Evolutionary conservation across 768 basidiomycete species (phyloP).

Genomic region (Clathrus columnatus): DNA sequence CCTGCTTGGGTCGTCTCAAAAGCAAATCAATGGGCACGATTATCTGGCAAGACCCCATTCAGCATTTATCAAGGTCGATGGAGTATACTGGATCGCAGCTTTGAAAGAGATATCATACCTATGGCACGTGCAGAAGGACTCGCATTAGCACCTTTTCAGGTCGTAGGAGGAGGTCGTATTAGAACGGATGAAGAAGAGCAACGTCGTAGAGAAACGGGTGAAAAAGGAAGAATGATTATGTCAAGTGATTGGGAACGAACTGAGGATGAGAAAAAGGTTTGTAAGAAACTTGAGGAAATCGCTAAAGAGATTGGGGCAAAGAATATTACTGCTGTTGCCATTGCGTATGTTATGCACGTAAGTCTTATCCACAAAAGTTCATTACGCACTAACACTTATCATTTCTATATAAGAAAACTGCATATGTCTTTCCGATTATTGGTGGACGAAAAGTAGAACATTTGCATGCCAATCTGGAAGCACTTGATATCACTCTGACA

Average conservation of each 20-base stretch:
- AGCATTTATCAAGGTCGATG: conserved; percentile 28
- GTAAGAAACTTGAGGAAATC: conserved; percentile 29
- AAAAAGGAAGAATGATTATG: conserved; percentile 18
- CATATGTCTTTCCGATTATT: conserved; percentile 1
- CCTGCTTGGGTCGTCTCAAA: conserved; percentile 32
- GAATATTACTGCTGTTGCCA: conserved; percentile 12
- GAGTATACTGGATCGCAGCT: conserved; percentile 27
- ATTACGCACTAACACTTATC: conserved; percentile 19
- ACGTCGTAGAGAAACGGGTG: conserved; percentile 8
- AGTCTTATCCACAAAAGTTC: no score
- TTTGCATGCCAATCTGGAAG: conserved; percentile 13
- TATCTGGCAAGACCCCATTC: conserved; percentile 30
- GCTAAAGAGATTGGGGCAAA: conserved; percentile 27
- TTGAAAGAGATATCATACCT: conserved; percentile 33
- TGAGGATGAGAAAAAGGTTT: conserved; percentile 25
- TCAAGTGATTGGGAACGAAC: conserved; percentile 26
- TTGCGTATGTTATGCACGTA: conserved; percentile 23
- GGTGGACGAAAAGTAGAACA: background rate
- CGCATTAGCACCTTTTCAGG: conserved; percentile 26
- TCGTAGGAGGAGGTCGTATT: conserved; percentile 23
- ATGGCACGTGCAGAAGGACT: conserved; percentile 26
- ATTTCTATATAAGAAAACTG: conserved; percentile 10
- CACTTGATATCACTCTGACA: conserved; percentile 9
- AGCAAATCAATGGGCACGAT: conserved; percentile 32
- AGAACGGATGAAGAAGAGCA: conserved; percentile 19